These are phyloP conservation scores for Straminergon stramineum DNA, from an alignment of 225 moss, liverwort and hornwort species.

Conservation along the genomic window DNA sequence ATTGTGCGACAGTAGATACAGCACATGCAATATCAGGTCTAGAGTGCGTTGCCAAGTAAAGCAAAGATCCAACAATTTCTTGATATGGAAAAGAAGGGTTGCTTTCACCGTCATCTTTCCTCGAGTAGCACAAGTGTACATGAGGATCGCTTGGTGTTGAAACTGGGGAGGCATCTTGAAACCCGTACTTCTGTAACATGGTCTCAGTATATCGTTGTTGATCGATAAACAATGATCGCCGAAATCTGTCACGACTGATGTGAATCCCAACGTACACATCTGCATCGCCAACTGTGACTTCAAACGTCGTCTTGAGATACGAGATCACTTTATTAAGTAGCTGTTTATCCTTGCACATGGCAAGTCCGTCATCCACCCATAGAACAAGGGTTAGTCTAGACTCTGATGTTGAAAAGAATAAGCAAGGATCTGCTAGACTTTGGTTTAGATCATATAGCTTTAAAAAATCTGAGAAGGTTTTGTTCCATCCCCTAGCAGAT, in stretches of 20 bases:
- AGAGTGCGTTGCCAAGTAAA: neutral
- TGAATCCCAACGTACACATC: neutral
- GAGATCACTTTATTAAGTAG: neutral
- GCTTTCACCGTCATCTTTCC: neutral
- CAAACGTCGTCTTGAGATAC: neutral
- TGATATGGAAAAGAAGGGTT: neutral
- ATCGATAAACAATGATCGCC: fast-evolving
- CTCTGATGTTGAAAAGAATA: neutral
- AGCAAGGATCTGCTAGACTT: neutral
- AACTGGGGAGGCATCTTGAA: neutral
- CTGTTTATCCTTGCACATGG: neutral
- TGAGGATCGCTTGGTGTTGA: neutral
- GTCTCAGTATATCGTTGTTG: neutral
- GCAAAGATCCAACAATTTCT: neutral
- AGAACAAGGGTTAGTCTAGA: neutral
- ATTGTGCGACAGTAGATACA: neutral
- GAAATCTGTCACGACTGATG: neutral
- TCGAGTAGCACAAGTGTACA: too few species aligned
- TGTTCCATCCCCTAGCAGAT: neutral
- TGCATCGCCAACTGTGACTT: neutral
- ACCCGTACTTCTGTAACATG: neutral
- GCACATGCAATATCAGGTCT: neutral
- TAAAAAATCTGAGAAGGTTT: neutral
- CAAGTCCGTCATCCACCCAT: neutral
- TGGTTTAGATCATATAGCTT: neutral